A percentile compares a stretch with the other conserved stretches of the same genome.
These are phyloP conservation scores for Styphnolobium japonicum DNA, from an alignment of 306 rosid species.

Conservation along the genomic window DNA sequence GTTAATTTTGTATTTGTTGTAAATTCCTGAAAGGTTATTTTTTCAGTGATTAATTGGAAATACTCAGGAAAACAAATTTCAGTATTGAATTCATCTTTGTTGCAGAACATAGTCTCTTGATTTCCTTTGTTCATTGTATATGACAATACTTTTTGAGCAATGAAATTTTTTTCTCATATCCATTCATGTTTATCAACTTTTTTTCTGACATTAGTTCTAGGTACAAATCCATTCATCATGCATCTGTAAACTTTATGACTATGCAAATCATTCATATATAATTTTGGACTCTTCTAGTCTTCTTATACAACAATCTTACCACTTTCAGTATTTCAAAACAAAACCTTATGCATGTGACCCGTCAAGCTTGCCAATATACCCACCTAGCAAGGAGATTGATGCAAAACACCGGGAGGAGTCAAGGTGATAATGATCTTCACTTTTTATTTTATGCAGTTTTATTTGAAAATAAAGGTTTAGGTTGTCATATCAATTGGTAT, in stretches of 20 bases:
- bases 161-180: neutral
- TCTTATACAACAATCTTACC: slow-evolving; percentile 20
- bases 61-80: slow-evolving; percentile 15
- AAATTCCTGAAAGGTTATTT: neutral
- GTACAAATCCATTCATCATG: neutral
- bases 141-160: neutral
- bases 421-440: slow-evolving; percentile 53
- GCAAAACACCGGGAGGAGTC: slow-evolving; percentile 83
- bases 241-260: neutral
- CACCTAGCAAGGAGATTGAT: slow-evolving; percentile 96
- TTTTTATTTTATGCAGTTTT: slow-evolving; percentile 7
- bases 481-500: neutral
- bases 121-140: neutral
- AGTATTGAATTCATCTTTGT: neutral
- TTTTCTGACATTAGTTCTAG: neutral
- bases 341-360: slow-evolving; percentile 94
- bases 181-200: neutral
- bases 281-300: neutral
- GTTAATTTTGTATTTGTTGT: slow-evolving; percentile 14
- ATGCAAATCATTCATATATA: slow-evolving; percentile 16
- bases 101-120: neutral
- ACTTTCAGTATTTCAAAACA: slow-evolving; percentile 71
- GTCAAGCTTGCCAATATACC: slow-evolving; percentile 76
- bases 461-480: neutral
- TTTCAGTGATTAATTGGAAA: slow-evolving; percentile 3